Evolutionary conservation across 1,284 basidiomycete species (phyloP), one percentile per base, ranked within the genome.

Genomic region (Rugosomyces carneus): DNA sequence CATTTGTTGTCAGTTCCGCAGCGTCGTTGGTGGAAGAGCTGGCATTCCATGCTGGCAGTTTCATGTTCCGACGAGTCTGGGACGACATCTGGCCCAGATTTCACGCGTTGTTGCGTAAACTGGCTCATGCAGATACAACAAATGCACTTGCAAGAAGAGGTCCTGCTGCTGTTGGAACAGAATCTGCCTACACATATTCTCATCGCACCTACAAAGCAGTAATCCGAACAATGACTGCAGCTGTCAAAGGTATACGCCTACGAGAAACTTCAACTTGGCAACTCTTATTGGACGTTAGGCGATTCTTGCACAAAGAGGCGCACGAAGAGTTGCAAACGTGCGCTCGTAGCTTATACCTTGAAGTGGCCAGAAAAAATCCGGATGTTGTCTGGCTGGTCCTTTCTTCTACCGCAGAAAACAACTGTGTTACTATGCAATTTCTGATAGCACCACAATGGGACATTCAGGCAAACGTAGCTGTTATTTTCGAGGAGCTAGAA

Each of bases 71-170:
- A 23, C 72, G 86, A 41, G 76, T 96, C 15, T 84, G 91, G 76
- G 89, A 94, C 53, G 89, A 95, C 53, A 76, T 91, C 13, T 95
- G 93, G 92, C 93, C 93, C 1, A 77, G 75, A 21, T 88, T 94
- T 58, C 69, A 68, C 32, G 59, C 54, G 3, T 70, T 93, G 46
- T 64, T 94, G 34, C 62, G 60, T 2, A 70, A 69, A 20, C 73
- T 93, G 19, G 76, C 81, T 37, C 62, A 60, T 15, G 75, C 72
- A 10, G 89, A 93, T 56, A 58, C 68, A 21, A 63, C 67, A 16
- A 86, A 65, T 47, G 88, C 89, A 0, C 68, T 93, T 15, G 68
- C 80, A 4, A 70, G 80, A 36, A 72, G 78, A 10, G 73, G 69
- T 3, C 55, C 51, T 9, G 70, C 69, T 10, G 69, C 66, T 1